Evolutionary conservation across 2,329 filamentous ascomycete species (phyloP), one percentile per base, ranked within the genome.

Genomic region (Balansia obtecta): DNA sequence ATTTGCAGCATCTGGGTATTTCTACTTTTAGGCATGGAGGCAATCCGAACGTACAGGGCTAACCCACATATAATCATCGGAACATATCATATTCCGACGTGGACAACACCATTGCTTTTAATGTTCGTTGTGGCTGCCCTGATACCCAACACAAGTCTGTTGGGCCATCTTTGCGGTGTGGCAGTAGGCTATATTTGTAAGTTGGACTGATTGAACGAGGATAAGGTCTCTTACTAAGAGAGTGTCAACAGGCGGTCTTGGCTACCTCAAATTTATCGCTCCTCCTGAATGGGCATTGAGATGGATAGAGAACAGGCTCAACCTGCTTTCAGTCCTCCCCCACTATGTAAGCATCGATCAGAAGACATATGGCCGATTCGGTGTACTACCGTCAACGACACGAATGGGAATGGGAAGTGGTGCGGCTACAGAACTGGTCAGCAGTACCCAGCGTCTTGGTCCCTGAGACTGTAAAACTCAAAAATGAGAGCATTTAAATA

Each of bases 301-400:
- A 56, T 97, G 86, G 82, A 76, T 96, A 50, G 93, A 98, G 69
- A 80, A 79, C 16, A 94, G 91, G 64, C 71, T 97, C 53, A 93
- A 95, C 61, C 74, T 97, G 10, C 74, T 95, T 20, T 86, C 82
- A 18, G 77, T 88, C 52, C 69, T 97, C 27, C 91, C 91, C 43
- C 88, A 95, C 68, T 97, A 95, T 61, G 85, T 97, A 45, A 94
- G 87, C 51, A 83, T 96, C 15, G 91, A 97, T 62, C 90, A 95
- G 68, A 96, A 95, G 75, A 95, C 88, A 6, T 95, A 91, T 61
- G 91, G 91, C 8, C 78, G 91, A 49, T 96, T 95, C 60, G 91
- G 91, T 2, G 86, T 96, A 13, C 71, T 97, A 51, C 91, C 90
- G 2, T 76, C 80, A 1, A 72, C 60, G 40, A 63, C 66, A 50